phyloP scores from a whole-genome alignment of 2,329 filamentous ascomycete species.

The Epichloe hybrida region DNA sequence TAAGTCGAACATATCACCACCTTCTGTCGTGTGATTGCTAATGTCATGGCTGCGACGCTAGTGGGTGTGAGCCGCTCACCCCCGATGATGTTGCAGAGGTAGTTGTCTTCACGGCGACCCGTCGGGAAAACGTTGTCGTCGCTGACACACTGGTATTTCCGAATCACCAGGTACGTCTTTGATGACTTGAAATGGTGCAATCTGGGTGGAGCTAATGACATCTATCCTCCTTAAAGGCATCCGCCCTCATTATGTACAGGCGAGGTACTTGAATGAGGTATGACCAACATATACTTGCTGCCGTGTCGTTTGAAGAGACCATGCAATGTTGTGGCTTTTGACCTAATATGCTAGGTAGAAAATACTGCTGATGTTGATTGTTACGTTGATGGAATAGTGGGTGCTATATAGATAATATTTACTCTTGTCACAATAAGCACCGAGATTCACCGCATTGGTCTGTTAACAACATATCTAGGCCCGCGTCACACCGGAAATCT shows the following conservation, averaged over 20 bases:
- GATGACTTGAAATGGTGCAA: not conserved
- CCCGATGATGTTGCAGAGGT: constrained; percentile 86
- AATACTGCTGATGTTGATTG: not conserved
- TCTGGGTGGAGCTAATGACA: not conserved
- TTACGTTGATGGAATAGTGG: not conserved
- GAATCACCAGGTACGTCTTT: constrained; percentile 59
- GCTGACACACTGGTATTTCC: constrained; percentile 81
- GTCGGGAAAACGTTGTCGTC: constrained; percentile 80
- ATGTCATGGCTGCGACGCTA: constrained; percentile 15
- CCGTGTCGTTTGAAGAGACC: not conserved
- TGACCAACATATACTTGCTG: not conserved
- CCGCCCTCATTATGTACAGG: constrained; percentile 20
- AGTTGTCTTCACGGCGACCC: constrained; percentile 70
- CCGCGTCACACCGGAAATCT: no score
- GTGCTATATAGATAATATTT: no score
- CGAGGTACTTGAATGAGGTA: constrained; percentile 6
- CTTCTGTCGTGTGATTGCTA: not conserved
- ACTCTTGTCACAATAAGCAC: not conserved
- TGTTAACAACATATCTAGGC: not conserved
- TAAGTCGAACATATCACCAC: constrained; percentile 25
- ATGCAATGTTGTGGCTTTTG: not conserved
- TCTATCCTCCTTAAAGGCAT: constrained; percentile 12
- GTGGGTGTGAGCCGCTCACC: constrained; percentile 68
- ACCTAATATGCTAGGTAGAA: no score
- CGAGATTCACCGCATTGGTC: not conserved